A percentile compares a stretch with the other conserved stretches of the same genome.
These are phyloP conservation scores for Podaxis pistillaris DNA, from an alignment of 768 basidiomycete genomes.

Conservation along the genomic window DNA sequence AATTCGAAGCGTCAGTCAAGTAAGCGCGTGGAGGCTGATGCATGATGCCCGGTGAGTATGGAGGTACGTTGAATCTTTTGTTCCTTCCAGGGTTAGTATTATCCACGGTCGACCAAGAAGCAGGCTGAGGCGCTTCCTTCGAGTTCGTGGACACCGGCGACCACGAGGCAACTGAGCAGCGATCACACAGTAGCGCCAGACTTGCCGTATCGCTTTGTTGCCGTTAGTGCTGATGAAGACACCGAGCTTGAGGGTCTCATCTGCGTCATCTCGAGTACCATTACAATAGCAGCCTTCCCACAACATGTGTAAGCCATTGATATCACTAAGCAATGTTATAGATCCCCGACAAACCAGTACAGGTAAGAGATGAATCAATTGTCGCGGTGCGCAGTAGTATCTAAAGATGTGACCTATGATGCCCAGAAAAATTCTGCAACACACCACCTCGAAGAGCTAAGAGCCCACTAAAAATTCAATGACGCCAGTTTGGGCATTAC, in stretches of 20 bases:
- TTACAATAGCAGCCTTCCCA: neutral
- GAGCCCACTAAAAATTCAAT: neutral
- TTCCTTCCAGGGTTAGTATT: neutral
- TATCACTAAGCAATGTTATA: neutral
- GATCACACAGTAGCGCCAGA: neutral
- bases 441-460: too few species aligned
- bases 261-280: neutral
- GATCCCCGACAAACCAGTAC: neutral
- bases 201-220: neutral
- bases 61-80: conserved; percentile 2
- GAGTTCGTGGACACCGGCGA: neutral
- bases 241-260: neutral
- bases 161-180: neutral
- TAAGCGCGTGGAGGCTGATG: neutral
- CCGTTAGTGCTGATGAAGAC: neutral
- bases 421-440: too few species aligned
- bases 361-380: neutral
- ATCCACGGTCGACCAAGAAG: neutral
- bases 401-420: too few species aligned
- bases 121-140: too few species aligned
- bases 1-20: conserved; percentile 5
- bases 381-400: neutral
- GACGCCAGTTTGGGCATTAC: neutral
- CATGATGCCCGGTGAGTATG: conserved; percentile 10
- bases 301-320: neutral